Evolutionary conservation across 306 rosid genomes (phyloP).

Genomic region (Adenanthera pavonina): DNA sequence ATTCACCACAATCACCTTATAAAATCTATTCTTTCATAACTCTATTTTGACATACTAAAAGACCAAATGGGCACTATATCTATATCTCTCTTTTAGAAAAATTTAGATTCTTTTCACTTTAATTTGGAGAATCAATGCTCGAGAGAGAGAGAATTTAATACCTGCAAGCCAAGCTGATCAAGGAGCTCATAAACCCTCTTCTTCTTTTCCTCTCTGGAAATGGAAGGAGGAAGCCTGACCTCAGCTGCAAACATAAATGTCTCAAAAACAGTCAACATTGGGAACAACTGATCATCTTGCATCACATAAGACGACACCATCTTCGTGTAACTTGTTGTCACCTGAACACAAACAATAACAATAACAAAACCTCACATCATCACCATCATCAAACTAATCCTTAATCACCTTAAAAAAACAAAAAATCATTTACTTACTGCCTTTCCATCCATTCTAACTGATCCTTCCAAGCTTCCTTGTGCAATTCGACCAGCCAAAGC

Average conservation of each 20-base stretch:
- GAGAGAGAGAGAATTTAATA: conserved; percentile 22
- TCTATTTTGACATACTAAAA: too few relatives aligned
- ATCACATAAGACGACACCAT: conserved; percentile 90
- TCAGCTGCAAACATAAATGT: conserved; percentile 94
- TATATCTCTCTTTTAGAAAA: too few relatives aligned
- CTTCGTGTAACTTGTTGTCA: conserved; percentile 87
- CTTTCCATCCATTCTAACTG: conserved; percentile 78
- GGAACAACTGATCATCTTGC: conserved; percentile 94
- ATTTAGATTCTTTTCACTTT: too few relatives aligned
- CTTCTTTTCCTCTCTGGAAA: conserved; percentile 73
- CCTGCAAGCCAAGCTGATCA: conserved; percentile 80
- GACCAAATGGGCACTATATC: too few relatives aligned
- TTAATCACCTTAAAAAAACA: not conserved
- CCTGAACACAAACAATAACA: conserved; percentile 46
- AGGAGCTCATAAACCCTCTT: conserved; percentile 78
- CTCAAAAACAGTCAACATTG: conserved; percentile 87
- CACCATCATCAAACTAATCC: not conserved
- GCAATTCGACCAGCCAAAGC: conserved; percentile 89
- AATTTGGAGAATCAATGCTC: too few relatives aligned
- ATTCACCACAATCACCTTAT: too few relatives aligned
- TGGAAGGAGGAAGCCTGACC: conserved; percentile 84
- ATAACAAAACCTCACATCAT: not conserved
- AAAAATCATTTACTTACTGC: conserved; percentile 40
- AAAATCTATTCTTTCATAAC: too few relatives aligned
- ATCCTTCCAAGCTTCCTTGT: conserved; percentile 83